Evolutionary conservation across 768 basidiomycete genomes (phyloP).

Genomic region (Collybia sp.): DNA sequence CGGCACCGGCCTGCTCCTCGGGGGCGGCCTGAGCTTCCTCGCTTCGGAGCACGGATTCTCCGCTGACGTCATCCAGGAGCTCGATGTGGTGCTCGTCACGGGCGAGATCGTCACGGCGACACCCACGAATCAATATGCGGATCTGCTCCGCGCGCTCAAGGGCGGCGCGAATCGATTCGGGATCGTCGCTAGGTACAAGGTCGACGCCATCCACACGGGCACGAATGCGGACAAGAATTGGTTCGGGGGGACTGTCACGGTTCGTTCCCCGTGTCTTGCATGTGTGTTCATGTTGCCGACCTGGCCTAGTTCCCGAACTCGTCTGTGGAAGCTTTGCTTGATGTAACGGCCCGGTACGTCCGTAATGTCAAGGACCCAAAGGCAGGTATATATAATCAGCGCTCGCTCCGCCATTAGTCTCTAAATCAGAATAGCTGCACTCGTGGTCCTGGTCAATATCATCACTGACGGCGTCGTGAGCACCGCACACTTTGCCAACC

Average conservation of each 20-base stretch:
- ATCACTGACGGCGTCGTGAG: slow-evolving; percentile 16
- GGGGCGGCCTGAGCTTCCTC: slow-evolving; percentile 37
- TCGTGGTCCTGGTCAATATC: slow-evolving; percentile 17
- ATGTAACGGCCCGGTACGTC: slow-evolving; percentile 31
- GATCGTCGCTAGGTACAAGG: slow-evolving; percentile 38
- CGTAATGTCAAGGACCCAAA: slow-evolving; percentile 30
- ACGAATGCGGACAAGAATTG: slow-evolving; percentile 28
- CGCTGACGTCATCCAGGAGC: slow-evolving; percentile 28
- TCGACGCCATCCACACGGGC: slow-evolving; percentile 33
- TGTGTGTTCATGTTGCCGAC: not conserved
- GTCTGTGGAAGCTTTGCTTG: slow-evolving; percentile 29
- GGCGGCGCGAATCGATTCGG: slow-evolving; percentile 42
- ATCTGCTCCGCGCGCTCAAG: slow-evolving; percentile 40
- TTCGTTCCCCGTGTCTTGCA: slow-evolving; percentile 4
- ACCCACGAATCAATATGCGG: slow-evolving; percentile 31
- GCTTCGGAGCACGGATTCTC: slow-evolving; percentile 35
- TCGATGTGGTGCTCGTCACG: slow-evolving; percentile 37
- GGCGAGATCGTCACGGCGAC: slow-evolving; percentile 37
- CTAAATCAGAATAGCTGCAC: slow-evolving; percentile 14
- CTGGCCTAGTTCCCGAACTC: slow-evolving; percentile 27
- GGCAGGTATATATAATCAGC: slow-evolving; percentile 23
- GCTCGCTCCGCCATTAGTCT: not conserved
- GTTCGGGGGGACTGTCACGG: slow-evolving; percentile 33
- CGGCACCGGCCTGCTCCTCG: slow-evolving; percentile 38
- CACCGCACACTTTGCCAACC: slow-evolving; percentile 19